A percentile compares a stretch with the other conserved stretches of the same genome.
phyloP scores from a whole-genome alignment of 495 filamentous ascomycete genomes.

The Podospora pseudoanserina region DNA sequence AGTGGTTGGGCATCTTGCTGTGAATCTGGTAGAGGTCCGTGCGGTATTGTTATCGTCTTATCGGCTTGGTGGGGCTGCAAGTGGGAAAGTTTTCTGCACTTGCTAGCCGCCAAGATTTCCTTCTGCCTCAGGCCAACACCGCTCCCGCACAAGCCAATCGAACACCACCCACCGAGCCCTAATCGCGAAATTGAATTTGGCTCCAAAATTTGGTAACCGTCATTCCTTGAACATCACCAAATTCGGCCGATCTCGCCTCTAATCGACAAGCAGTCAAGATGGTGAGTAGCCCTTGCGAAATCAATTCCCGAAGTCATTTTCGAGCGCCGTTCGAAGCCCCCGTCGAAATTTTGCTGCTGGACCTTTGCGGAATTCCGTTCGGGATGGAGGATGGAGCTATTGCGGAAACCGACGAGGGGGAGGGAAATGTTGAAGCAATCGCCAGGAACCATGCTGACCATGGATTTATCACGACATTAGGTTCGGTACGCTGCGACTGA shows the following conservation, averaged over 20 bases:
- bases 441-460: constrained; percentile 35
- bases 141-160: constrained; percentile 28
- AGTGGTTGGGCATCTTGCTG: constrained; percentile 15
- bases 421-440: background rate
- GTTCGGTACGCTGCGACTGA: constrained; percentile 96
- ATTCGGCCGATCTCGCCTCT: constrained; percentile 34
- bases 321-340: constrained; percentile 8
- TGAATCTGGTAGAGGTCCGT: constrained; percentile 4
- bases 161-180: constrained; percentile 35
- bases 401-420: constrained; percentile 1
- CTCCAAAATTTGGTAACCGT: constrained; percentile 35
- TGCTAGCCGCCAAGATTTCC: background rate
- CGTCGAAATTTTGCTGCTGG: constrained; percentile 6
- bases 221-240: constrained; percentile 28
- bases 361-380: constrained; percentile 7
- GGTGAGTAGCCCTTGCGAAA: constrained; percentile 31
- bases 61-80: constrained; percentile 18
- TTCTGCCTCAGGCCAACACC: constrained; percentile 23
- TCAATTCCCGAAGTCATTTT: constrained; percentile 10
- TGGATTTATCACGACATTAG: constrained; percentile 46
- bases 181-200: constrained; percentile 37
- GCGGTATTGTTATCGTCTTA: background rate
- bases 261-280: constrained; percentile 41
- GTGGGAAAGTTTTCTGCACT: background rate
- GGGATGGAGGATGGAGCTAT: constrained; percentile 5